Conservation (phyloP, 108 stramenopile genomes). For the Cyclotella atomus region DNA sequence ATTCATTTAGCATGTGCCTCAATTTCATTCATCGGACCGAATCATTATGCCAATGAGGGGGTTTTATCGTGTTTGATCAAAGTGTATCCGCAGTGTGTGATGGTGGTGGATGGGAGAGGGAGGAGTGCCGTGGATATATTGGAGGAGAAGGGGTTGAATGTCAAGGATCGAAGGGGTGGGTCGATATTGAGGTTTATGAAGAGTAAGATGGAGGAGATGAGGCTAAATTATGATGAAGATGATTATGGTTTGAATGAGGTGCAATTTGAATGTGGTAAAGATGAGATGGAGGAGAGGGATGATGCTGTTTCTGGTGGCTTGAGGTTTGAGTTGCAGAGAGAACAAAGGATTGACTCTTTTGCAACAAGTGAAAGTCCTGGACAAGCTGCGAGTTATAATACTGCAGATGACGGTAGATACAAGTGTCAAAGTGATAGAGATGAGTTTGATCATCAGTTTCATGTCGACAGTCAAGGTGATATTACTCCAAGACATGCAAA, state of each 20-base stretch:
- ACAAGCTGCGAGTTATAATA: no score
- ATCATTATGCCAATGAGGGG: not conserved
- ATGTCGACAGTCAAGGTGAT: not conserved
- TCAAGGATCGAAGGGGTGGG: not conserved
- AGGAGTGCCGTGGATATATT: not conserved
- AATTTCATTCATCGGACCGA: not conserved
- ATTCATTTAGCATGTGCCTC: not conserved
- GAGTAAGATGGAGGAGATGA: constrained; percentile 1
- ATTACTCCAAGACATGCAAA: not conserved
- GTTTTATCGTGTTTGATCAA: not conserved
- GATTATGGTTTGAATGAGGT: not conserved
- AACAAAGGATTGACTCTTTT: no score
- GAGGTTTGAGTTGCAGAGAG: no score
- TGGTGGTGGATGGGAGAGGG: not conserved
- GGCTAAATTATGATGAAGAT: not conserved
- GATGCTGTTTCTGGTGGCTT: no score
- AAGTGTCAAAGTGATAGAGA: not conserved
- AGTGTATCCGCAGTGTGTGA: not conserved
- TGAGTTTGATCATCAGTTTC: not conserved
- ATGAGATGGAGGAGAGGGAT: not conserved
- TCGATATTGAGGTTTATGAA: not conserved
- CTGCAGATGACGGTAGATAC: not conserved
- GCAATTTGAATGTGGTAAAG: not conserved
- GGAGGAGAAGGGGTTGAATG: not conserved
- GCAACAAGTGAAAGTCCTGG: no score